phyloP scores from a whole-genome alignment of 768 basidiomycete genomes.

The Pleurotus citrinopileatus region DNA sequence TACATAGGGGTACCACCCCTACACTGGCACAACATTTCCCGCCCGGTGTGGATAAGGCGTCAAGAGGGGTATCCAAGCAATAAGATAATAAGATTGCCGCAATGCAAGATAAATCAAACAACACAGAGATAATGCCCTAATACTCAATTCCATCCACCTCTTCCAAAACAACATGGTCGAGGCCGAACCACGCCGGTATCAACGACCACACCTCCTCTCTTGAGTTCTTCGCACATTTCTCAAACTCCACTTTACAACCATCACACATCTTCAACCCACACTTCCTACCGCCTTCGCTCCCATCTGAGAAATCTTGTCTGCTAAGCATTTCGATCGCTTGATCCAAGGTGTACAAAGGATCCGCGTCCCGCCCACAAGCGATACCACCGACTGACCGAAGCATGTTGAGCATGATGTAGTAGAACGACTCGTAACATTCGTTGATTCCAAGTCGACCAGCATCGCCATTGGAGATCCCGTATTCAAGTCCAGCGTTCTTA shows the following conservation, averaged over 20 bases:
- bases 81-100: no score
- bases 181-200: slow-evolving; percentile 2
- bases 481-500: slow-evolving; percentile 24
- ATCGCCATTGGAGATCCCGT: not conserved
- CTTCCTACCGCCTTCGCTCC: not conserved
- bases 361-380: slow-evolving; percentile 69
- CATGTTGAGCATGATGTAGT: slow-evolving; percentile 73
- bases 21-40: no score
- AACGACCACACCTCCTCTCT: slow-evolving; percentile 2
- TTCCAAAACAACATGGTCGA: not conserved
- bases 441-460: slow-evolving; percentile 10
- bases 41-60: no score
- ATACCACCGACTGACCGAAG: slow-evolving; percentile 71
- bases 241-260: slow-evolving; percentile 1
- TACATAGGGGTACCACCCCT: no score
- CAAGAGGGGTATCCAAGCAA: no score
- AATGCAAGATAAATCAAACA: no score
- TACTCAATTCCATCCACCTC: not conserved
- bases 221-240: not conserved
- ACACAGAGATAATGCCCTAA: no score
- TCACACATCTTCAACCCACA: slow-evolving; percentile 8
- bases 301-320: slow-evolving; percentile 52
- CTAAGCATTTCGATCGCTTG: slow-evolving; percentile 73
- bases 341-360: slow-evolving; percentile 65
- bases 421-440: slow-evolving; percentile 65